phyloP scores from a whole-genome alignment of 176 grass and related monocot species.

The Puya raimondii region DNA sequence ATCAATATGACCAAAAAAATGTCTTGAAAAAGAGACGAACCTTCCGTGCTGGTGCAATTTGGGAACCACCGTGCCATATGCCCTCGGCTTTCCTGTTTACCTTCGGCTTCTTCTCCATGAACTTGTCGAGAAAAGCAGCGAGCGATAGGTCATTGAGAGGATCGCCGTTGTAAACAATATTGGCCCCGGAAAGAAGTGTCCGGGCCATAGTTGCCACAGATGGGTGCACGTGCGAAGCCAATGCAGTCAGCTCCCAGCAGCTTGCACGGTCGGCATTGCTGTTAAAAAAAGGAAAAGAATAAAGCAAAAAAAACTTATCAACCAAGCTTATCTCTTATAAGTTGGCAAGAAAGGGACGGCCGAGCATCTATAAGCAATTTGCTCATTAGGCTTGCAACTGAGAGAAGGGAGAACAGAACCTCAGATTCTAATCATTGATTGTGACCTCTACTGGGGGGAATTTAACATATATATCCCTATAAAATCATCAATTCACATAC shows the following conservation, averaged over 20 bases:
- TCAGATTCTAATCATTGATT: no score
- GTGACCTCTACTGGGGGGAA: no score
- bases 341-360: not conserved
- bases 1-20: not conserved
- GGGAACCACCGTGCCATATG: constrained; percentile 91
- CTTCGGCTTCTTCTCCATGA: constrained; percentile 99
- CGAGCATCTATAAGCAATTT: not conserved
- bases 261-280: constrained; percentile 67
- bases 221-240: constrained; percentile 84
- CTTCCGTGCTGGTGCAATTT: constrained; percentile 83
- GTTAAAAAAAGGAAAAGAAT: constrained; percentile 13
- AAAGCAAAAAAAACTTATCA: constrained; percentile 13
- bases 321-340: not conserved
- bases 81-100: constrained; percentile 56
- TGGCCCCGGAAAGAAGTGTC: constrained; percentile 71
- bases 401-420: no score
- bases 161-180: constrained; percentile 90
- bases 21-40: constrained; percentile 22
- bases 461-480: no score
- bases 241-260: constrained; percentile 79
- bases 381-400: no score
- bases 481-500: no score
- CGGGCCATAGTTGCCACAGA: constrained; percentile 87
- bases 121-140: constrained; percentile 81
- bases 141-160: constrained; percentile 76